Conservation (phyloP, 805 yeast species). For the Tetrapisispora pingtungensis region DNA sequence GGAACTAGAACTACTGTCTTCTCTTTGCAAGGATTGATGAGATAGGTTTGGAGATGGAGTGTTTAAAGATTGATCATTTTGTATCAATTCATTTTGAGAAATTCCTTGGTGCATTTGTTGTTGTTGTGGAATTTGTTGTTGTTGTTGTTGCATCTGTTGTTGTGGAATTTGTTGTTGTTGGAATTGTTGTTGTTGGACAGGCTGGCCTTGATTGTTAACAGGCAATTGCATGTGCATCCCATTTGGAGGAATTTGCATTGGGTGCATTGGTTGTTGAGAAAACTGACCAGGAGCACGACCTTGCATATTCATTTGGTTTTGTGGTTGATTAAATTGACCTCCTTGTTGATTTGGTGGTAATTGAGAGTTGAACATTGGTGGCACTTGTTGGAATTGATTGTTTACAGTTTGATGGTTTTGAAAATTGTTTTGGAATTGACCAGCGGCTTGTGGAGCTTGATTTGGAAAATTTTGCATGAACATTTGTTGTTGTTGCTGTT, state of each 20-base stretch:
- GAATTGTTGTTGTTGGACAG: slow-evolving; percentile 11
- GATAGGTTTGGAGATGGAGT: background rate
- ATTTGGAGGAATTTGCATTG: background rate
- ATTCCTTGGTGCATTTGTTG: slow-evolving; percentile 4
- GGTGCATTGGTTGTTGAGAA: slow-evolving; percentile 1
- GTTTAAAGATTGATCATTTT: background rate
- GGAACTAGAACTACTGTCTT: background rate
- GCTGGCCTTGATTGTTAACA: slow-evolving; percentile 3
- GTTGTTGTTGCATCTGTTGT: slow-evolving; percentile 13
- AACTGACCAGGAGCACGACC: background rate
- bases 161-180: slow-evolving; percentile 9
- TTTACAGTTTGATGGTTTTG: slow-evolving; percentile 4
- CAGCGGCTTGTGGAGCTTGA: slow-evolving; percentile 26
- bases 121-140: slow-evolving; percentile 8
- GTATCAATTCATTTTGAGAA: background rate
- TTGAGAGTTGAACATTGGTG: background rate
- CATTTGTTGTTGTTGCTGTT: slow-evolving; percentile 17
- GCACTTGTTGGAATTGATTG: slow-evolving; percentile 4
- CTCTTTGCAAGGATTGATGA: slow-evolving; percentile 3
- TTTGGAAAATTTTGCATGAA: slow-evolving; percentile 18
- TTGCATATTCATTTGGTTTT: background rate
- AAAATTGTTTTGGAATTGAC: slow-evolving; percentile 10
- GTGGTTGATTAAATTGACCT: slow-evolving; percentile 4
- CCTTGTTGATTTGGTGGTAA: slow-evolving; percentile 5
- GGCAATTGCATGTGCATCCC: slow-evolving; percentile 2